Conservation (phyloP, 306 rosid genomes). For the Hippophae rhamnoides region DNA sequence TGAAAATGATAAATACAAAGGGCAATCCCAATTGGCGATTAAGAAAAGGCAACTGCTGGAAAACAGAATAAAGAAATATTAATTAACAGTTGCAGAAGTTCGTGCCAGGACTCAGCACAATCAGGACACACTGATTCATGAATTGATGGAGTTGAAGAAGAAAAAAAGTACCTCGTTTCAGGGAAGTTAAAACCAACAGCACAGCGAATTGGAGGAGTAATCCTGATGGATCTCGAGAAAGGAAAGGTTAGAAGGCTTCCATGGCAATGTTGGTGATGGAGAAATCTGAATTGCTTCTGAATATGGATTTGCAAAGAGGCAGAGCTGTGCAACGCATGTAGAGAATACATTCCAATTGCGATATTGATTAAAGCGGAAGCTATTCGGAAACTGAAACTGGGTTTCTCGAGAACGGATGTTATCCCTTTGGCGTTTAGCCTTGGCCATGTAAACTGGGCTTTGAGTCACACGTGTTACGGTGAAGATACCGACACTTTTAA, state of each 20-base stretch:
- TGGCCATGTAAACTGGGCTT: too few relatives aligned
- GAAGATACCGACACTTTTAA: too few relatives aligned
- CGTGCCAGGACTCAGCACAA: too few relatives aligned
- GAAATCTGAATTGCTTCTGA: slow-evolving; percentile 19
- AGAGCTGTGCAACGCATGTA: slow-evolving; percentile 28
- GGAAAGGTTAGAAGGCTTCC: slow-evolving; percentile 10
- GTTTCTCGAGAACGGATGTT: too few relatives aligned
- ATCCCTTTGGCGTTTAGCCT: too few relatives aligned
- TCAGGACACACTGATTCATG: neutral
- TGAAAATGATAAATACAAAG: too few relatives aligned
- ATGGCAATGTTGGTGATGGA: slow-evolving; percentile 5
- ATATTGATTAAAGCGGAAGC: neutral
- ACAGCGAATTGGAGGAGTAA: slow-evolving; percentile 10
- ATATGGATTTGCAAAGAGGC: slow-evolving; percentile 17
- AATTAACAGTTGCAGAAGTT: neutral
- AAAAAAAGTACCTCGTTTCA: slow-evolving; percentile 16
- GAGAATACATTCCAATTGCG: slow-evolving; percentile 24
- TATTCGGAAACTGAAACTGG: too few relatives aligned
- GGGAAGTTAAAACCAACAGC: slow-evolving; percentile 24
- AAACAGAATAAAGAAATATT: too few relatives aligned
- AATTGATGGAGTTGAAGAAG: neutral
- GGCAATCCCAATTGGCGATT: too few relatives aligned
- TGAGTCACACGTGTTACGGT: too few relatives aligned
- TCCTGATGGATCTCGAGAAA: slow-evolving; percentile 1
- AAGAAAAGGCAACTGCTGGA: too few relatives aligned